These are phyloP conservation scores for Venturiaceae sp. DNA, from an alignment of 2,329 filamentous ascomycete species.

Conservation along the genomic window DNA sequence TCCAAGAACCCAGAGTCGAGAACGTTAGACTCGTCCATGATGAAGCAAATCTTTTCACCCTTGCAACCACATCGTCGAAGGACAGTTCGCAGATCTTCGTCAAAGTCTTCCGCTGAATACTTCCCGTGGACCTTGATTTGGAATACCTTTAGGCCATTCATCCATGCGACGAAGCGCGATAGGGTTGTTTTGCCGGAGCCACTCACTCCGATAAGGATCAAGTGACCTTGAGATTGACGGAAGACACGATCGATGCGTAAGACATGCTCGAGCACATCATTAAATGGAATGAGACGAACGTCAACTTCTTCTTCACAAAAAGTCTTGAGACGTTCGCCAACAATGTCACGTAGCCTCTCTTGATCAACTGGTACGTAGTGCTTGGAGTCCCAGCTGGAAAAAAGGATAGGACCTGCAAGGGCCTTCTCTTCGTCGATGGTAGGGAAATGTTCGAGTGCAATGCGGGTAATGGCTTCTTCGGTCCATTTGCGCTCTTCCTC, in stretches of 20 bases:
- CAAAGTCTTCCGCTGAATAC: conserved; percentile 97
- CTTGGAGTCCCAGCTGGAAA: conserved; percentile 99
- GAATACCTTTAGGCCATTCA: conserved; percentile 98
- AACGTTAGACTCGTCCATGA: conserved; percentile 99
- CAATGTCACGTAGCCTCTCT: conserved; percentile 90
- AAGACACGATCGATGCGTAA: conserved; percentile 98
- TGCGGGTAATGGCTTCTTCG: conserved; percentile 72
- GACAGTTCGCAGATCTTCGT: conserved; percentile 91
- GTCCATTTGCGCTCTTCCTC: conserved; percentile 97
- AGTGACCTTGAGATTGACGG: conserved; percentile 92
- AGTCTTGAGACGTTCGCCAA: conserved; percentile 91
- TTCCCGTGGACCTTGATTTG: conserved; percentile 99
- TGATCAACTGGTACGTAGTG: conserved; percentile 96
- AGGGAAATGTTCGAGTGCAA: conserved; percentile 87
- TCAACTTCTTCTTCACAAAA: conserved; percentile 99
- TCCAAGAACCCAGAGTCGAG: conserved; percentile 97
- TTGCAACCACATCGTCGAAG: conserved; percentile 91
- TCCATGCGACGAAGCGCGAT: conserved; percentile 97
- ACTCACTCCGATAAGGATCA: conserved; percentile 97
- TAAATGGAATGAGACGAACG: conserved; percentile 97
- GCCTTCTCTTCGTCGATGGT: conserved; percentile 88
- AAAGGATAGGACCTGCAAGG: conserved; percentile 85
- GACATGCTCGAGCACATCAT: conserved; percentile 96
- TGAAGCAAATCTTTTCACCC: conserved; percentile 99
- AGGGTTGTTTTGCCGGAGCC: conserved; percentile 97